These are phyloP conservation scores for Penicillium arizonense DNA, from an alignment of 495 filamentous ascomycete genomes.

Conservation along the genomic window DNA sequence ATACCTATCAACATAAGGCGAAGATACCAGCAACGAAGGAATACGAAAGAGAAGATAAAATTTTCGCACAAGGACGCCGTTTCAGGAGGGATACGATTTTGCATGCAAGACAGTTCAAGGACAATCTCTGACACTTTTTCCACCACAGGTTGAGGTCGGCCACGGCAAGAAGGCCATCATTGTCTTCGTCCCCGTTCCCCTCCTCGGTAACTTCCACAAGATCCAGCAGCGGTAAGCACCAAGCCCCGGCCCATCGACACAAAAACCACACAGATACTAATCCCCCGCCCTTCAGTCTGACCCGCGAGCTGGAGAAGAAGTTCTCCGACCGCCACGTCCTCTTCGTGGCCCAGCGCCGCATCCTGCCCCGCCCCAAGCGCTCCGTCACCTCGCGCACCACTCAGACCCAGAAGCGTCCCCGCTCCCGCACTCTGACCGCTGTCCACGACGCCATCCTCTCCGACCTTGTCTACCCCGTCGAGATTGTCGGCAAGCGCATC, in stretches of 20 bases:
- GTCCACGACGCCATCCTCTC: conserved; percentile 95
- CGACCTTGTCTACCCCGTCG: conserved; percentile 98
- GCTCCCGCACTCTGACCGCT: conserved; percentile 92
- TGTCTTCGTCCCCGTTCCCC: conserved; percentile 99
- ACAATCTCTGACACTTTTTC: conserved; percentile 24
- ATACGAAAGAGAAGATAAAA: conserved; percentile 6
- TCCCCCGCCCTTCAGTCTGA: conserved; percentile 61
- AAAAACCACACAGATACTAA: conserved; percentile 6
- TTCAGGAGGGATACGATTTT: conserved; percentile 10
- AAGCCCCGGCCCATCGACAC: background rate
- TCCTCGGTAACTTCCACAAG: conserved; percentile 92
- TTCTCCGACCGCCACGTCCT: conserved; percentile 99
- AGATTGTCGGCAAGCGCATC: conserved; percentile 98
- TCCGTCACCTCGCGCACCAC: conserved; percentile 89
- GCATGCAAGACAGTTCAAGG: conserved; percentile 12
- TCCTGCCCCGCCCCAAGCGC: conserved; percentile 96
- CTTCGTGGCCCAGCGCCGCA: conserved; percentile 97
- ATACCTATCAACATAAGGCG: background rate
- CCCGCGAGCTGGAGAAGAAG: conserved; percentile 99
- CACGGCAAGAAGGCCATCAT: conserved; percentile 99
- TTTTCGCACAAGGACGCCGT: conserved; percentile 11
- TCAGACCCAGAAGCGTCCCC: conserved; percentile 96
- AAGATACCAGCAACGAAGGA: background rate
- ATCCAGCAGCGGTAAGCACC: conserved; percentile 91
- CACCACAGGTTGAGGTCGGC: conserved; percentile 90